phyloP scores from a whole-genome alignment of 306 rosid species.

The Sindora glabra region DNA sequence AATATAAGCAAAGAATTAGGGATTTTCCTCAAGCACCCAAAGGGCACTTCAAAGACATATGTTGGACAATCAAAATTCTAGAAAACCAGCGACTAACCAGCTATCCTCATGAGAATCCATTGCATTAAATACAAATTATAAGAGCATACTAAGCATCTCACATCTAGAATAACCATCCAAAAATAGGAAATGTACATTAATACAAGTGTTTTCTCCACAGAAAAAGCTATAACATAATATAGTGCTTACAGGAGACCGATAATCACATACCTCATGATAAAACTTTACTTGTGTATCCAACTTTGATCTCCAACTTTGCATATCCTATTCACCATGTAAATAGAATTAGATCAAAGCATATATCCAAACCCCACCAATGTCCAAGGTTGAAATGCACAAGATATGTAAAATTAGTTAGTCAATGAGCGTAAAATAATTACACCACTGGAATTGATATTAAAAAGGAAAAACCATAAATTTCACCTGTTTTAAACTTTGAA shows the following conservation, averaged over 20 bases:
- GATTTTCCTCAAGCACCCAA: no score
- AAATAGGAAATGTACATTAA: background rate
- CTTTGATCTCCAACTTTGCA: slow-evolving; percentile 88
- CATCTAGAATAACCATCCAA: no score
- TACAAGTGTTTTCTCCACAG: background rate
- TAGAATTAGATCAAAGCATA: background rate
- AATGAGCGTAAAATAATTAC: background rate
- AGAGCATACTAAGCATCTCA: no score
- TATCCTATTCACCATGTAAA: slow-evolving; percentile 45
- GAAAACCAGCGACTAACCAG: no score
- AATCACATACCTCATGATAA: slow-evolving; percentile 69
- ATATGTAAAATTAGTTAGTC: background rate
- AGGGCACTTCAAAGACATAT: no score
- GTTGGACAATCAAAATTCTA: no score
- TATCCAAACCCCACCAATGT: background rate
- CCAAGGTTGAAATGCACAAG: background rate
- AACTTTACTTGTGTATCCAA: slow-evolving; percentile 80
- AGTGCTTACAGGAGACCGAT: background rate
- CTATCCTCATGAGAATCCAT: no score
- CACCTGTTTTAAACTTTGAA: slow-evolving; percentile 88
- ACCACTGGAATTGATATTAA: background rate
- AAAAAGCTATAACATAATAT: background rate
- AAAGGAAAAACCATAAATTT: background rate
- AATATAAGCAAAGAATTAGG: no score
- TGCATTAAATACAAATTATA: no score